A percentile compares a stretch with the other conserved stretches of the same genome.
These are phyloP conservation scores for Mikania micrantha DNA, from an alignment of 129 eudicot species.

Conservation along the genomic window DNA sequence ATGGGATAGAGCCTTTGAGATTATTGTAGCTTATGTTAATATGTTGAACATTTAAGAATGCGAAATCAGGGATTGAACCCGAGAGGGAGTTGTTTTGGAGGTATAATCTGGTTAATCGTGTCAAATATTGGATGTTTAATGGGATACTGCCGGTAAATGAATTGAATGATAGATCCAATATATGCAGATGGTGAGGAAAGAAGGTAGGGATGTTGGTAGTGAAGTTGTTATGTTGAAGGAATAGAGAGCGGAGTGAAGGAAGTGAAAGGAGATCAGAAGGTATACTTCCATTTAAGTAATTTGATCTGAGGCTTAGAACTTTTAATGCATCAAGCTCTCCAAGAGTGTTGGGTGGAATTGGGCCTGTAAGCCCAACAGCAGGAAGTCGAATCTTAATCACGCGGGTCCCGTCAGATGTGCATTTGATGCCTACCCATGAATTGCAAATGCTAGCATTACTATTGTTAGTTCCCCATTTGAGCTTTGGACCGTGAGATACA, in stretches of 20 bases:
- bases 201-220: slow-evolving; percentile 48
- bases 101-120: slow-evolving; percentile 44
- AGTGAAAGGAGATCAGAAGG: slow-evolving; percentile 70
- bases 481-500: slow-evolving; percentile 61
- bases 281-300: slow-evolving; percentile 48
- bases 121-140: slow-evolving; percentile 37
- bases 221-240: slow-evolving; percentile 70
- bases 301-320: slow-evolving; percentile 71
- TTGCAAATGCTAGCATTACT: slow-evolving; percentile 40
- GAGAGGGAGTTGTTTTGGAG: slow-evolving; percentile 62
- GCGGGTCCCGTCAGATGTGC: slow-evolving; percentile 35
- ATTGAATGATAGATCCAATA: slow-evolving; percentile 67
- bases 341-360: slow-evolving; percentile 55
- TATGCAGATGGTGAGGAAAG: slow-evolving; percentile 41
- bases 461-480: slow-evolving; percentile 47
- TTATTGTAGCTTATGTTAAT: slow-evolving; percentile 56
- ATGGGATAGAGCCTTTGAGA: slow-evolving; percentile 57
- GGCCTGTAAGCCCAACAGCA: slow-evolving; percentile 67
- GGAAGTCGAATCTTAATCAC: slow-evolving; percentile 61
- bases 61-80: slow-evolving; percentile 51
- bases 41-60: slow-evolving; percentile 36
- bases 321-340: slow-evolving; percentile 46
- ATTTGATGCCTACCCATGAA: slow-evolving; percentile 63
- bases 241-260: slow-evolving; percentile 57
- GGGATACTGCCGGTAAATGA: slow-evolving; percentile 56